Evolutionary conservation across 208 protist genomes (phyloP).

Genomic region (Trichomonas vaginalis): DNA sequence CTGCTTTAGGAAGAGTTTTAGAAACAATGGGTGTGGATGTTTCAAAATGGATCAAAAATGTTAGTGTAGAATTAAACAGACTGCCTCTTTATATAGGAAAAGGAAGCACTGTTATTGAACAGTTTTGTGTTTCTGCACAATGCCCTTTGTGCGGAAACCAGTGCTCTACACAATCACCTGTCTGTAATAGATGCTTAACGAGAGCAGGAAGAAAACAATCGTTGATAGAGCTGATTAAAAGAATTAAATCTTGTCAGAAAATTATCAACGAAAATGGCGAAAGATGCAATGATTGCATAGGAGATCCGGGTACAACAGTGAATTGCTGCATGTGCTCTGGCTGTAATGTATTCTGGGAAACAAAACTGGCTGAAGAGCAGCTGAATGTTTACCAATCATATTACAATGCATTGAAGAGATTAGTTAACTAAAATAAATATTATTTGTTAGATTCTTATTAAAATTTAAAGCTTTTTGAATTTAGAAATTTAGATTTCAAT

Average conservation of each 20-base stretch:
- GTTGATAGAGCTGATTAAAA: not conserved
- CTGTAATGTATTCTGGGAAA: not conserved
- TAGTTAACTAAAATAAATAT: not conserved
- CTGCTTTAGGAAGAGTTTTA: not conserved
- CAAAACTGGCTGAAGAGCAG: not conserved
- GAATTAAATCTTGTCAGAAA: not conserved
- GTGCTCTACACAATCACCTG: not conserved
- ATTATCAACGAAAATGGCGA: not conserved
- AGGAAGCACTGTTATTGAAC: not conserved
- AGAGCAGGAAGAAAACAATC: not conserved
- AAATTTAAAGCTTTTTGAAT: too few species aligned
- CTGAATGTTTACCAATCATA: not conserved
- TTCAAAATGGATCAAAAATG: not conserved
- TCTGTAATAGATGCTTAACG: not conserved
- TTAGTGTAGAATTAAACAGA: not conserved
- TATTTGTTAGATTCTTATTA: too few species aligned
- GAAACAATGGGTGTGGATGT: conserved; percentile 2
- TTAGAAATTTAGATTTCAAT: too few species aligned
- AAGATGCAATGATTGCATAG: not conserved
- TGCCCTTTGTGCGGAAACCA: not conserved
- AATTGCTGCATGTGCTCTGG: not conserved
- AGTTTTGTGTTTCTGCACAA: not conserved
- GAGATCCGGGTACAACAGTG: not conserved
- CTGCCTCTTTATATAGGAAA: not conserved
- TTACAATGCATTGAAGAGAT: not conserved